A percentile compares a stretch with the other conserved stretches of the same genome.
Evolutionary conservation across 2,329 filamentous ascomycete species (phyloP).

Genomic region (Cercospora sesami): DNA sequence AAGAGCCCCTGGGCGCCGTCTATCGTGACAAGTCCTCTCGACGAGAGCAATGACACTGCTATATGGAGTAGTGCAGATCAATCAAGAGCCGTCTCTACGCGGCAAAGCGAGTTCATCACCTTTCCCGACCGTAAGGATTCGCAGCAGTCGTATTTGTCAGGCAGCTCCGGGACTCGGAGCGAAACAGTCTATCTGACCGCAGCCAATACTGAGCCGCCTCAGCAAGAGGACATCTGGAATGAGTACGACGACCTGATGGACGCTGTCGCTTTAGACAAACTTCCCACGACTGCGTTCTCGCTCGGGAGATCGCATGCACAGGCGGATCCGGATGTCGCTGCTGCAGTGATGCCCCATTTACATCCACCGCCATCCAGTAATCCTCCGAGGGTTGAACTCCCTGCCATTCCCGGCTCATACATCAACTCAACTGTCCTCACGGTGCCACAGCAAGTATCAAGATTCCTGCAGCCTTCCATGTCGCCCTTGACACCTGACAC

Average conservation of each 20-base stretch:
- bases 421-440: conserved; percentile 25
- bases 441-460: conserved; percentile 35
- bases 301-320: conserved; percentile 45
- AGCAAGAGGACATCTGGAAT: conserved; percentile 88
- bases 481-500: conserved; percentile 51
- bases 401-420: conserved; percentile 17
- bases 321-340: background rate
- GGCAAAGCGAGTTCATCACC: conserved; percentile 63
- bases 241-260: conserved; percentile 89
- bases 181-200: conserved; percentile 44
- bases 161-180: conserved; percentile 59
- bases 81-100: conserved; percentile 17
- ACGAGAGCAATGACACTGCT: background rate
- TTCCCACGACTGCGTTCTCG: conserved; percentile 53
- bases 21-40: background rate
- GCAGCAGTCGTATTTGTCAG: conserved; percentile 61
- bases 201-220: conserved; percentile 23
- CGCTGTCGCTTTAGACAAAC: conserved; percentile 59
- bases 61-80: background rate
- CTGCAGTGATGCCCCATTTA: conserved; percentile 13
- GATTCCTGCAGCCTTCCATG: conserved; percentile 35
- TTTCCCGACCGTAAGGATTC: conserved; percentile 76
- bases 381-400: conserved; percentile 24
- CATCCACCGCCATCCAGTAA: conserved; percentile 18
- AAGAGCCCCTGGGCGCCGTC: conserved; percentile 18